These are phyloP conservation scores for Ceratorhiza oryzae-sativae DNA, from an alignment of 1,284 basidiomycete genomes.

Conservation along the genomic window DNA sequence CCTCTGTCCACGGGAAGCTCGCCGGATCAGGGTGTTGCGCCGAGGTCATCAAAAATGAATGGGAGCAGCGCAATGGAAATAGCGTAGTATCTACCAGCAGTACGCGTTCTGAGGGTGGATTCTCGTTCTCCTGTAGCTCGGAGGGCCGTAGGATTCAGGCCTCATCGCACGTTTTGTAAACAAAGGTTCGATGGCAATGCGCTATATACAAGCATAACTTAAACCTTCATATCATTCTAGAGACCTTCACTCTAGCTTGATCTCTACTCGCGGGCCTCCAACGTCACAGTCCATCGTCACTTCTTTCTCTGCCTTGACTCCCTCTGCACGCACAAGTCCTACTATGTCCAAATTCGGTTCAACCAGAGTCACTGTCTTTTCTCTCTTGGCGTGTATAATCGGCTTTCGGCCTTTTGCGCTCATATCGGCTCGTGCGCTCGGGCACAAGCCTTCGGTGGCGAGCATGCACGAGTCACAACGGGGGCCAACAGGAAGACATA, in stretches of 20 bases:
- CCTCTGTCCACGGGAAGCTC: too few species aligned
- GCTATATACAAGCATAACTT: slow-evolving; percentile 18
- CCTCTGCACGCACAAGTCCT: background rate
- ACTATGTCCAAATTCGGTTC: background rate
- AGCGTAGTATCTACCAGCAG: too few species aligned
- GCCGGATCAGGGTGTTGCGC: too few species aligned
- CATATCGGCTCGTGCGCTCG: slow-evolving; percentile 58
- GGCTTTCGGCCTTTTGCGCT: slow-evolving; percentile 39
- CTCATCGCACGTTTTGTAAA: too few species aligned
- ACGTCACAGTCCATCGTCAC: background rate
- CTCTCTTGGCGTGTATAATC: slow-evolving; percentile 36
- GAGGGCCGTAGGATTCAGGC: too few species aligned
- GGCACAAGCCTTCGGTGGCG: slow-evolving; percentile 63
- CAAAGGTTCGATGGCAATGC: too few species aligned
- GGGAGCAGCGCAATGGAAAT: too few species aligned
- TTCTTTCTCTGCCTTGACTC: background rate
- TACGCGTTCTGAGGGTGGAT: too few species aligned
- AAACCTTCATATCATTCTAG: background rate
- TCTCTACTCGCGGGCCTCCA: slow-evolving; percentile 13
- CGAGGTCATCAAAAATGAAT: too few species aligned
- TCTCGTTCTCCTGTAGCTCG: too few species aligned
- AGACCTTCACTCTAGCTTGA: slow-evolving; percentile 3
- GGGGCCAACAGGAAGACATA: slow-evolving; percentile 85
- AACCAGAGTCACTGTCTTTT: background rate
- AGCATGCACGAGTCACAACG: slow-evolving; percentile 78